phyloP scores from a whole-genome alignment of 805 yeast species.

The Maudiozyma turicensis region DNA sequence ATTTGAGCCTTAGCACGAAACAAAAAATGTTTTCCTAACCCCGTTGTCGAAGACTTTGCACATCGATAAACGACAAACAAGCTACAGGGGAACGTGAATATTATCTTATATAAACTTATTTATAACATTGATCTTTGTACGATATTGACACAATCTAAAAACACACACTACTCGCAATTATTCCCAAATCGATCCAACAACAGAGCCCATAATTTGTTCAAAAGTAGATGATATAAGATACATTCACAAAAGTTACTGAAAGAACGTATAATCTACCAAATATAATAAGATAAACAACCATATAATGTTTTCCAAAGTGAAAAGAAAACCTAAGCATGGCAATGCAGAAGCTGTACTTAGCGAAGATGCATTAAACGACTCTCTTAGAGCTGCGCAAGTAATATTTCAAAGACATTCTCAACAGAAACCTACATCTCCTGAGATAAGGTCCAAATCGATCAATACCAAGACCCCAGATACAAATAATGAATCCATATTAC shows the following conservation, averaged over 20 bases:
- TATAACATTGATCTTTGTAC: too few relatives aligned
- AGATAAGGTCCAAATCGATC: background rate
- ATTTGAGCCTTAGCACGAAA: too few relatives aligned
- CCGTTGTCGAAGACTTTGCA: too few relatives aligned
- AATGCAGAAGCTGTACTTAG: constrained; percentile 3
- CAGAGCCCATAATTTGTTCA: too few relatives aligned
- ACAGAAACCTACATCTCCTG: background rate
- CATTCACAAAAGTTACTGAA: background rate
- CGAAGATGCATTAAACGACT: constrained; percentile 17
- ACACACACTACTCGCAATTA: too few relatives aligned
- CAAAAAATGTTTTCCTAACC: too few relatives aligned
- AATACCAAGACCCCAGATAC: background rate
- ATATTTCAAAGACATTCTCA: constrained; percentile 20
- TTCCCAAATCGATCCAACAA: too few relatives aligned
- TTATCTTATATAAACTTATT: too few relatives aligned
- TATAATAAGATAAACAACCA: background rate
- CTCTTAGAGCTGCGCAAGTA: constrained; percentile 25
- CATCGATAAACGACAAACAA: too few relatives aligned
- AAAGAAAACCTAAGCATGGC: background rate
- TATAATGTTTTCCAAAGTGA: constrained; percentile 2
- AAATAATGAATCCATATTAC: background rate
- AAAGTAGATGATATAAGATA: background rate
- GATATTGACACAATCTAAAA: too few relatives aligned
- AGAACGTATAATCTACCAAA: background rate
- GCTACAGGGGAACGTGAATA: too few relatives aligned